Evolutionary conservation across 2,329 filamentous ascomycete species (phyloP), one percentile per base, ranked within the genome.

Genomic region (Cytospora schulzeri): DNA sequence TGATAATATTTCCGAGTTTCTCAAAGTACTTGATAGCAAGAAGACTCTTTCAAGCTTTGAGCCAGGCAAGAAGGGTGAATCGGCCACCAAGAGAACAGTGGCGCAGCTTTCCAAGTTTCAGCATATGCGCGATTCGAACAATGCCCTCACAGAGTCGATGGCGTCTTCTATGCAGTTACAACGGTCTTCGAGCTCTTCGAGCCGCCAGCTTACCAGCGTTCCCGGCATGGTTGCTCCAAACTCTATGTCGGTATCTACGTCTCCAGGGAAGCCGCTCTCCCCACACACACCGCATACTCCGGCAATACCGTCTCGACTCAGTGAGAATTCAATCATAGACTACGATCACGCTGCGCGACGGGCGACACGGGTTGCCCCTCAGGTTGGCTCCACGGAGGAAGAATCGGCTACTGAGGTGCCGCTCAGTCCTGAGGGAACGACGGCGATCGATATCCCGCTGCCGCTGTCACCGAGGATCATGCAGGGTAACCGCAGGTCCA

Each of bases 201-300:
- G 85, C 68, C 79, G 85, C 31, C 85, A 87, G 63, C 71, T 88
- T 56, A 79, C 82, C 12, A 86, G 85, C 67, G 82, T 87, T 3
- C 84, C 85, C 3, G 82, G 90, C 66, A 91, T 93, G 75, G 77
- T 78, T 17, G 90, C 91, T 60, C 83, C 93, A 35, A 90, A 89
- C 5, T 92, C 91, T 0, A 82, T 92, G 68, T 97, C 93, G 4
- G 89, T 89, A 14, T 94, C 92, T 0, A 94, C 93, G 0, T 97
- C 93, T 12, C 93, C 93, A 1, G 92, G 91, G 63, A 97, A 97
- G 71, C 92, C 93, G 0, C 85, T 96, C 22, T 97, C 92, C 3
- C 93, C 91, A 12, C 92, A 94, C 73, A 97, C 92, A 0, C 92
- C 93, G 1, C 93, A 98, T 72, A 96, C 93, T 0, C 95, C 95